phyloP scores from a whole-genome alignment of 2,329 filamentous ascomycete genomes.

The Xylaria sp. region DNA sequence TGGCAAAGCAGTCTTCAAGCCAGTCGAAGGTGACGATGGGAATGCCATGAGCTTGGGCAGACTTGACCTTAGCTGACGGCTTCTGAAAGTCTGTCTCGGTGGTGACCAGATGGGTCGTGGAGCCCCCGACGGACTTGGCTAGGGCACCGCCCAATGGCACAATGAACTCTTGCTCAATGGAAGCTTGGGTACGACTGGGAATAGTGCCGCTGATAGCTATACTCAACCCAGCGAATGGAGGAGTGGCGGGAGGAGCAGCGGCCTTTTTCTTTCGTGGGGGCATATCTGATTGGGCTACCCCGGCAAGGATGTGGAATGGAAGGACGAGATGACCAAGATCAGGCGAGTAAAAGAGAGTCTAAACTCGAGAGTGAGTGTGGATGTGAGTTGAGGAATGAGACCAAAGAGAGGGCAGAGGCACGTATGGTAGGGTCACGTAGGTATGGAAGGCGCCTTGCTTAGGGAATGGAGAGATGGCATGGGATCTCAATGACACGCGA shows the following conservation, averaged over 20 bases:
- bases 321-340: background rate
- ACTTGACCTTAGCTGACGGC: slow-evolving; percentile 62
- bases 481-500: background rate
- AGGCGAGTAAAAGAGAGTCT: background rate
- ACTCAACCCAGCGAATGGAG: slow-evolving; percentile 59
- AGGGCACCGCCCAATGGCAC: slow-evolving; percentile 61
- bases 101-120: slow-evolving; percentile 68
- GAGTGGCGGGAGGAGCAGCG: slow-evolving; percentile 36
- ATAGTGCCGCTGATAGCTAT: slow-evolving; percentile 72
- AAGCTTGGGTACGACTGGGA: slow-evolving; percentile 61
- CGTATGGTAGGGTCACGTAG: background rate
- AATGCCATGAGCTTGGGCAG: slow-evolving; percentile 59
- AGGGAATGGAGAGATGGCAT: background rate
- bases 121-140: slow-evolving; percentile 59
- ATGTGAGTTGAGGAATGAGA: background rate
- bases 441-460: background rate
- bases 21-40: slow-evolving; percentile 70
- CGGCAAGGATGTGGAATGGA: background rate
- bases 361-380: background rate
- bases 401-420: background rate
- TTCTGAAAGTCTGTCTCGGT: slow-evolving; percentile 63
- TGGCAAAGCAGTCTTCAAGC: slow-evolving; percentile 66
- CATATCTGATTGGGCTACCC: slow-evolving; percentile 33
- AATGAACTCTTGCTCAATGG: slow-evolving; percentile 58
- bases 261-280: slow-evolving; percentile 39